A percentile compares a stretch with the other conserved stretches of the same genome.
These are phyloP conservation scores for Ocimum tenuiflorum DNA, from an alignment of 257 asterid genomes.

Conservation along the genomic window DNA sequence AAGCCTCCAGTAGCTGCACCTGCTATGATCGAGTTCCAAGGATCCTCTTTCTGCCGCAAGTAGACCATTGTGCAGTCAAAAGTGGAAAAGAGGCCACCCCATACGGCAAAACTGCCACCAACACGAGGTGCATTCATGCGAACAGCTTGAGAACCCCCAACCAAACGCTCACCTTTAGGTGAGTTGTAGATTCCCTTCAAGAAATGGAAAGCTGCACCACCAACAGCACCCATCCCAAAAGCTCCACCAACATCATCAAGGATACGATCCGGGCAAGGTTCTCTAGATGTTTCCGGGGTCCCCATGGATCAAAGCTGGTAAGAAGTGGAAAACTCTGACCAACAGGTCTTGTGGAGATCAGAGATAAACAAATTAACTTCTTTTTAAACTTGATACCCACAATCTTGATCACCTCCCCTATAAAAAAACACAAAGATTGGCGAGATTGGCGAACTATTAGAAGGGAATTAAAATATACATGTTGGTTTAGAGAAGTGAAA, in stretches of 20 bases:
- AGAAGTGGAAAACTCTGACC: not conserved
- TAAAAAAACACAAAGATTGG: not conserved
- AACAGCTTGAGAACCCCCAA: constrained; percentile 77
- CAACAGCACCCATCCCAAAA: constrained; percentile 85
- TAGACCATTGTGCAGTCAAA: constrained; percentile 88
- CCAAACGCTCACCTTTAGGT: constrained; percentile 76
- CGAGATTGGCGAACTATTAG: not conserved
- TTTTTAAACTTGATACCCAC: not conserved
- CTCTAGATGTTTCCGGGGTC: constrained; percentile 80
- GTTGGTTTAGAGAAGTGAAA: not conserved
- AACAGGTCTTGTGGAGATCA: not conserved
- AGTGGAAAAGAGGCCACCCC: constrained; percentile 93
- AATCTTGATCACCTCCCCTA: constrained; percentile 5
- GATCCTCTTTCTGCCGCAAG: constrained; percentile 80
- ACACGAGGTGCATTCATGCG: constrained; percentile 95
- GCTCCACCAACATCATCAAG: constrained; percentile 86
- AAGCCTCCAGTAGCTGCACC: constrained; percentile 97
- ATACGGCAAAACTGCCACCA: constrained; percentile 95
- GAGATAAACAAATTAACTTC: not conserved
- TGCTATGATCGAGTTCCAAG: constrained; percentile 82
- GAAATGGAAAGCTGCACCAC: constrained; percentile 81
- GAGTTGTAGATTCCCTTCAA: constrained; percentile 68
- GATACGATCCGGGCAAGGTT: constrained; percentile 95
- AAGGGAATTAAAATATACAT: not conserved
- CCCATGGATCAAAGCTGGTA: constrained; percentile 38